Conservation (phyloP, 805 yeast genomes). For the Candida khao-thaluensis region DNA sequence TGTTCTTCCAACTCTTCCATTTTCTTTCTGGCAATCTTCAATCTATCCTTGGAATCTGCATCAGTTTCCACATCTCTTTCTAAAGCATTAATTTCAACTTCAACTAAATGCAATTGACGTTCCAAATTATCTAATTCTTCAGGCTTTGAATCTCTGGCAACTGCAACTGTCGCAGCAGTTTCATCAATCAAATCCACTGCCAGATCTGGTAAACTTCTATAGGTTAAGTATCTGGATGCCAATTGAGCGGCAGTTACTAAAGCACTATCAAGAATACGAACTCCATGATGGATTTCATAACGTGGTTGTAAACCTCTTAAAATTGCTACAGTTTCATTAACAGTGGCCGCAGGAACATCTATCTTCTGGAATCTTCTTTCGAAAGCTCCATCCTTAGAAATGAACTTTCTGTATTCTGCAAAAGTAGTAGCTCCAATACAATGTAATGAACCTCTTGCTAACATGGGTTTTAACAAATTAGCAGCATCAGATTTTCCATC, state of each 20-base stretch:
- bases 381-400: conserved; percentile 97
- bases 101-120: conserved; percentile 85
- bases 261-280: conserved; percentile 91
- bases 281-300: conserved; percentile 97
- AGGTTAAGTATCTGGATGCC: conserved; percentile 91
- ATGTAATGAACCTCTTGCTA: conserved; percentile 93
- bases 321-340: conserved; percentile 91
- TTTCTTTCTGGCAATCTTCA: conserved; percentile 72
- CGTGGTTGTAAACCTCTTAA: conserved; percentile 93
- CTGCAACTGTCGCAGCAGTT: conserved; percentile 96
- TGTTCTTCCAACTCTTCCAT: conserved; percentile 84
- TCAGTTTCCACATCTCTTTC: conserved; percentile 93
- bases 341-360: conserved; percentile 91
- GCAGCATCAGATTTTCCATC: conserved; percentile 98
- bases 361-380: conserved; percentile 98
- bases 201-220: conserved; percentile 93
- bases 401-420: conserved; percentile 87
- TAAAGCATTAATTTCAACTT: conserved; percentile 94
- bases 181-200: conserved; percentile 97
- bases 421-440: conserved; percentile 98
- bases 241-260: conserved; percentile 91
- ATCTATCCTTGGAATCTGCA: conserved; percentile 79
- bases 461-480: conserved; percentile 91
- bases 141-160: conserved; percentile 96
- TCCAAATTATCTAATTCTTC: conserved; percentile 93